Base-by-base conservation (phyloP, 177 flowering plant species). In the Vitis hybrid region DNA sequence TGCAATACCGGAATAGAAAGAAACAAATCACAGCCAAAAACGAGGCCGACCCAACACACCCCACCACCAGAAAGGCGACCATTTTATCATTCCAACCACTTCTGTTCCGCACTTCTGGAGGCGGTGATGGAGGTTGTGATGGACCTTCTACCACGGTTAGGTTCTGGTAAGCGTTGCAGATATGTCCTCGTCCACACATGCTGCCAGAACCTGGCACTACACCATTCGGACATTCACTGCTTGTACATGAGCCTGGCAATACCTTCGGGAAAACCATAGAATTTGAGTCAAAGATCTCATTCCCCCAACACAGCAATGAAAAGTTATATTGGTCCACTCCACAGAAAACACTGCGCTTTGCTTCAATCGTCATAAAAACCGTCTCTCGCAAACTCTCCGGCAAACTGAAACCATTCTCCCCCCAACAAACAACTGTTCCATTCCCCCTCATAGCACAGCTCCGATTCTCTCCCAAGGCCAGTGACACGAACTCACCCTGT, bases 301-400 rank as follows among this genome's bases (percentile, higher is more conserved):
- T 71, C 0, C 91, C 96, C 97, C 97, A 94, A 72, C 98, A 94
- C 57, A 75, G 38, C 71, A 94, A 62, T 0, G 92, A 81, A n/a
- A 14, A 84, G 63, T 92, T 81, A 0, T 47, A 6, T 0, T n/a
- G 9, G 51, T 52, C 2, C 59, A 90, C 76, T 2, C 94, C 98
- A 65, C 98, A 94, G 66, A 92, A 90, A 33, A 86, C 76, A 7
- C 70, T 71, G 3, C 83, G 65, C 52, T 84, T 87, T 0, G 84
- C 95, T 76, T 77, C 75, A 54, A 94, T 78, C 2, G 77, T 20
- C 0, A 69, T 6, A 33, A 94, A 92, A 2, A 6, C 2, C 3
- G 33, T 64, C 10, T 17, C 74, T 13, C 3, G 22, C 64, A 92
- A 73, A 12, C 52, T 59, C 2, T 62, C 75, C 0, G 96, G 94